Base-by-base conservation (phyloP, 306 rosid species). In the Castanea mollissima region DNA sequence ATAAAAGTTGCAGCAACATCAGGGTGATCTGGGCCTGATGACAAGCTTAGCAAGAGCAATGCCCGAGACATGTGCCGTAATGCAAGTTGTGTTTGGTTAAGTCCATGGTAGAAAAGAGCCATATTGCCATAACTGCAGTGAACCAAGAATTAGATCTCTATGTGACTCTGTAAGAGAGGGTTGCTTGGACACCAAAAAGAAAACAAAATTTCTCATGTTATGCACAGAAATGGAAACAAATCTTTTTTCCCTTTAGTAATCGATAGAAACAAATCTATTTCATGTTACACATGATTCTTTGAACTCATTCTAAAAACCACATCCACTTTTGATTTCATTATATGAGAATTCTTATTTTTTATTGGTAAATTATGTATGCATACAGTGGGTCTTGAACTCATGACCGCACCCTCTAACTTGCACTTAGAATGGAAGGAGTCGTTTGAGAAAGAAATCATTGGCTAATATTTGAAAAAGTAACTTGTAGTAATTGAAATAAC, bases 11-110 rank as follows among this genome's bases (percentile, higher is more conserved):
- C 97, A 14, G 98, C 98, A 4, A 96, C 97, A 82, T 96, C 99
- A 74, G 99, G 99, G 80, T 93, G 99, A 86, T 93, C 98, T 31
- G 99, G 96, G 69, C 98, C 99, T 25, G 98, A 95, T 46, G 99
- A 93, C 81, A 95, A 82, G 77, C 99, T 93, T 49, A 95, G 82
- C 80, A 95, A 90, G 46, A 95, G 97, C 85, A 95, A 73, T 59
- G 99, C 99, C 46, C 97, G 94, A 55, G 99, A 91, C 98, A 95
- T 95, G 83, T 93, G 99, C 31, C 90, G 90, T 67, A 95, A 88
- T 56, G 99, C 99, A 54, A 95, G 97, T 85, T 91, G 98, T 75
- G 99, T 88, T 79, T 95, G 98, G 87, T 93, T 89, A 73, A 91
- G 97, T 71, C 98, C 99, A 74, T 91, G 97, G 82, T 91, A 93